Evolutionary conservation across 139 green algal genomes (phyloP), one percentile per base, ranked within the genome.

Genomic region (Marvania coccoides): DNA sequence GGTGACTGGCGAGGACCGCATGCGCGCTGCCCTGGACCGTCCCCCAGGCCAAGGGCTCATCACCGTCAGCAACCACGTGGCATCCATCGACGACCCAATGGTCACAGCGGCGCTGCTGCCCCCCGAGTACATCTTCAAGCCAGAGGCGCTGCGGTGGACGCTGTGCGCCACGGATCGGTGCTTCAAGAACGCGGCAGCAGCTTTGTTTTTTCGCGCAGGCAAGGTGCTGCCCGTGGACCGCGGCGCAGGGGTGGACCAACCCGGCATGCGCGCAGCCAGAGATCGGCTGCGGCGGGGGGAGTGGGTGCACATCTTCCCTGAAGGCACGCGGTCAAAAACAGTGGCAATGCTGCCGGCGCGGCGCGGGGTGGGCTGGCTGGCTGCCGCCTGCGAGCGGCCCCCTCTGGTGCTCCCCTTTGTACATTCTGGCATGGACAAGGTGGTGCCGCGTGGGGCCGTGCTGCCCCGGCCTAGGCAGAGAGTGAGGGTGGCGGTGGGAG

Each of bases 231-330:
- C 91, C 0, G 81, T 97, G n/a, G 85, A 91, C 74, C 76, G 90
- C 2, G 90, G 90, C 8, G 81, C 65, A 3, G 90, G 90, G 12
- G 53, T 95, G 56, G 33, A 73, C 38, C 90, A 97, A 74, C 69
- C 75, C 4, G 90, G 86, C 51, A 89, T 96, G 78, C 64, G 53
- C 39, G 81, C 81, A 46, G 84, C 88, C 24, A 74, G 88, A 60
- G 58, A 58, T 4, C 76, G 73, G 12, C 72, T 95, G 59, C 47
- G 38, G 1, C 46, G 51, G 2, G 90, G 90, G 7, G 87, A 93
- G 31, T 97, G 90, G 90, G 87, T 97, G 59, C 90, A 97, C 81
- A 87, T 97, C 19, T 97, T 97, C 58, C 90, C 90, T 0, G 90
- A 97, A 71, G 90, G 90, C 67, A 96, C 85, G 9, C 82, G 90